Conservation (phyloP, 2,329 filamentous ascomycete species). For the Sporothrix protearum region DNA sequence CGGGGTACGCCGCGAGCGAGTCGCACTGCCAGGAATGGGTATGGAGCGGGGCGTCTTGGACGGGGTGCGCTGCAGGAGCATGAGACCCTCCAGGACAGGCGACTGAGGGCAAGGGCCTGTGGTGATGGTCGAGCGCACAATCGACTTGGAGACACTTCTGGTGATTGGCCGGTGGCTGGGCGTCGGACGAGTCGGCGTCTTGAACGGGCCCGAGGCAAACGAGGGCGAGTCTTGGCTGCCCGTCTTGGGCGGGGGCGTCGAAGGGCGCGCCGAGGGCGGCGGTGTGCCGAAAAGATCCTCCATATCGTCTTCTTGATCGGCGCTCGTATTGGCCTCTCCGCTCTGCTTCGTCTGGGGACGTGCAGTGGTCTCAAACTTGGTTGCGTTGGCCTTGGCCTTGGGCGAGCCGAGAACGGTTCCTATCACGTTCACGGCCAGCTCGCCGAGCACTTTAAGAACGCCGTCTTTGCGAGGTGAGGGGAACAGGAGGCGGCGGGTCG, state of each 20-base stretch:
- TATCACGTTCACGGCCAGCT: constrained; percentile 53
- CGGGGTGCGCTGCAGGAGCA: constrained; percentile 46
- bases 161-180: constrained; percentile 60
- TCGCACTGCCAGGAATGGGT: constrained; percentile 33
- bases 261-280: constrained; percentile 41
- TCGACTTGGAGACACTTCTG: constrained; percentile 56
- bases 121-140: constrained; percentile 45
- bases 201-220: constrained; percentile 50
- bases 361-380: constrained; percentile 11
- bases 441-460: constrained; percentile 58
- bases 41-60: constrained; percentile 41
- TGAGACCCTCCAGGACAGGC: constrained; percentile 40
- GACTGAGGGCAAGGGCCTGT: constrained; percentile 38
- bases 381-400: constrained; percentile 37
- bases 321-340: constrained; percentile 42
- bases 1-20: constrained; percentile 36
- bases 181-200: constrained; percentile 61
- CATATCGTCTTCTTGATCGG: constrained; percentile 35
- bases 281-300: constrained; percentile 64
- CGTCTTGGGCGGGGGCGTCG: constrained; percentile 50
- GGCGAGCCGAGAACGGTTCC: constrained; percentile 20
- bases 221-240: constrained; percentile 11
- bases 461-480: constrained; percentile 69
- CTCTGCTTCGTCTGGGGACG: constrained; percentile 28
- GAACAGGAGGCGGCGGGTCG: constrained; percentile 69